phyloP scores from a whole-genome alignment of 2,329 filamentous ascomycete genomes.

The Paraconiothyrium brasiliense region DNA sequence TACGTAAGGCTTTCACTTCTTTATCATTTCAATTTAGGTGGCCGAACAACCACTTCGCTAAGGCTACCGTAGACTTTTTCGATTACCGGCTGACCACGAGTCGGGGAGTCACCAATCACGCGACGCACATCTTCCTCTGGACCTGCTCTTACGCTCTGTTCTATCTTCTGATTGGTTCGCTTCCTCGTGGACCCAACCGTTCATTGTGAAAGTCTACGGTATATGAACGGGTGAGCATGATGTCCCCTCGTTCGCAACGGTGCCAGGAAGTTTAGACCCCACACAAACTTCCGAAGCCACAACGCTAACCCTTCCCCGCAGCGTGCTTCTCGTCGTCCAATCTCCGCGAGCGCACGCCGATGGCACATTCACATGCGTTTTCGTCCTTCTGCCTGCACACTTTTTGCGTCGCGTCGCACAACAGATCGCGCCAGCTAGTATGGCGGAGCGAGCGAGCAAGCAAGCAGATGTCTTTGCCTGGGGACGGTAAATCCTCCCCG shows the following conservation, averaged over 20 bases:
- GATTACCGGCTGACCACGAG: too few relatives aligned
- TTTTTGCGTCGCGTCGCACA: not conserved
- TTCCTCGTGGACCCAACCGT: too few relatives aligned
- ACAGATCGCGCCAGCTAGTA: not conserved
- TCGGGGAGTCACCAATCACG: too few relatives aligned
- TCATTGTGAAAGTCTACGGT: not conserved
- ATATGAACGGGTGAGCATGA: not conserved
- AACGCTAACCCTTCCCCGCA: constrained; percentile 1
- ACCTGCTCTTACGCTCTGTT: too few relatives aligned
- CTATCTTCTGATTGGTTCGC: too few relatives aligned
- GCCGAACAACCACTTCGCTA: too few relatives aligned
- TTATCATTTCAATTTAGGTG: too few relatives aligned
- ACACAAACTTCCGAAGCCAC: constrained; percentile 8
- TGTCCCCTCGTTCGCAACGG: not conserved
- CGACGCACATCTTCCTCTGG: too few relatives aligned
- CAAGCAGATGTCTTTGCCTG: not conserved
- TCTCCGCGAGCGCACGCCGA: not conserved
- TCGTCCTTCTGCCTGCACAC: not conserved
- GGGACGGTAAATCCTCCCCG: not conserved
- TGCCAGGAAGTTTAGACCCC: constrained; percentile 1
- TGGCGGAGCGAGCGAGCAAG: not conserved
- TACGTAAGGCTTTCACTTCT: too few relatives aligned
- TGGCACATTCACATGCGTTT: not conserved
- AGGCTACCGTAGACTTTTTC: too few relatives aligned
- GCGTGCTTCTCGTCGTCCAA: not conserved